Conservation (phyloP, 176 grass and related monocot species). For the Tillandsia leiboldiana region DNA sequence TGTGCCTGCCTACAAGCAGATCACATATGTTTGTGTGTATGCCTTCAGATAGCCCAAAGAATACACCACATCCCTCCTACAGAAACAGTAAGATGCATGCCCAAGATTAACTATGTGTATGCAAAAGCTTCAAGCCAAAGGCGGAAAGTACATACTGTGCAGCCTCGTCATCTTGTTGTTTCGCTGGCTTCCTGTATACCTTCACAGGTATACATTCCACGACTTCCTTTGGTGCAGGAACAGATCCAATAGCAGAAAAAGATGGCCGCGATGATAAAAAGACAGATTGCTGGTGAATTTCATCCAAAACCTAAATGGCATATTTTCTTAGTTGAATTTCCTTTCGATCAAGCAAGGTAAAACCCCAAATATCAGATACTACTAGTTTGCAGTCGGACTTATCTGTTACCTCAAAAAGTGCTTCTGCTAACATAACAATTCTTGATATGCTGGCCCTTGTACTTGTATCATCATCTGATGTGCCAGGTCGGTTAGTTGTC, state of each 20-base stretch:
- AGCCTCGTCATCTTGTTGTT: conserved; percentile 50
- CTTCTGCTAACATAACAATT: conserved; percentile 95
- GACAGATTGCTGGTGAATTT: conserved; percentile 95
- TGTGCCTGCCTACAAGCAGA: too few species aligned
- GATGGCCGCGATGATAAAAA: conserved; percentile 74
- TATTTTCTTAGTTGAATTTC: conserved; percentile 10
- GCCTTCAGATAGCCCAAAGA: too few species aligned
- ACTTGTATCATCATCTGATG: conserved; percentile 72
- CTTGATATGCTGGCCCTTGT: conserved; percentile 86
- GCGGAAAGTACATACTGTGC: conserved; percentile 48
- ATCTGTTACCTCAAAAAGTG: conserved; percentile 78
- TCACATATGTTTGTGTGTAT: too few species aligned
- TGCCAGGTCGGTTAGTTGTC: conserved; percentile 38
- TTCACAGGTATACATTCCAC: conserved; percentile 85
- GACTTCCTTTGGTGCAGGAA: conserved; percentile 80
- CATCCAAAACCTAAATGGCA: conserved; percentile 78
- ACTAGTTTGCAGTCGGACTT: conserved; percentile 2
- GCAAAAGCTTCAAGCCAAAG: conserved; percentile 2
- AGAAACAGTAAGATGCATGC: not conserved
- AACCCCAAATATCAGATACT: conserved; percentile 8
- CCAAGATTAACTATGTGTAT: not conserved
- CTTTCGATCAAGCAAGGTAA: conserved; percentile 8
- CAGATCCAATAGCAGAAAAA: conserved; percentile 81
- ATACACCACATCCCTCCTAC: not conserved
- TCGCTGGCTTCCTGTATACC: conserved; percentile 54